Base-by-base conservation (phyloP, 495 filamentous ascomycete species). In the Aspergillus biplanus region DNA sequence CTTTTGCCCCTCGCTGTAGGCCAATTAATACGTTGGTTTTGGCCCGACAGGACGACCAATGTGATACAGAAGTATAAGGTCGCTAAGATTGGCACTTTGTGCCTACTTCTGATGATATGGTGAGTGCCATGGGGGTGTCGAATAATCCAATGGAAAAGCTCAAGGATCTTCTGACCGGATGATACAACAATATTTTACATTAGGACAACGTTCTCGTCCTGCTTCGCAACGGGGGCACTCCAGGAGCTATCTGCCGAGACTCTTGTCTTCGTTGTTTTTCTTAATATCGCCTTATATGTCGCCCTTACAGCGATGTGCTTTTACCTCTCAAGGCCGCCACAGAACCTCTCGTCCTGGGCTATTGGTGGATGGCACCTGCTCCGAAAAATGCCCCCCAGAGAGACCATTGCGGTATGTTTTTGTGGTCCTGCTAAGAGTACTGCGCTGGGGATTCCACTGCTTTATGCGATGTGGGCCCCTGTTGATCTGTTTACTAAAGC, bases 351-450 rank as follows among this genome's bases (percentile, higher is more conserved):
- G 2, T 64, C 64, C 15, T 56, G 61, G 9, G 47, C 6, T 4
- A 27, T 49, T n/a, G 73, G 72, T 67, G 64, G 64, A 0, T 64
- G 69, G 33, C 64, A 60, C 12, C 33, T 76, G 0, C 71, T 84
- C 39, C 73, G 67, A 58, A 73, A 67, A 46, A 76, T 85, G 65
- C 65, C 80, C 0, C 72, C 76, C 3, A 77, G 81, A 53, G 79
- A 83, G 55, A 78, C 83, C 1, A 78, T 85, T 60, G 82, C 82
- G 7, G 78, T 84, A 2, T 86, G 83, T 62, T 85, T 85, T 68
- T 86, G 83, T 60, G 83, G 80, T 1, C 82, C 83, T 1, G 82
- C 83, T 27, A 86, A 86, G 68, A 86, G 82, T 50, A 85, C 82
- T 9, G 80, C 80, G 11, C 68, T 85, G 4, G 83, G 82, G 2